Conservation (phyloP, 805 yeast species). For the Yarrowia yakushimensis region DNA sequence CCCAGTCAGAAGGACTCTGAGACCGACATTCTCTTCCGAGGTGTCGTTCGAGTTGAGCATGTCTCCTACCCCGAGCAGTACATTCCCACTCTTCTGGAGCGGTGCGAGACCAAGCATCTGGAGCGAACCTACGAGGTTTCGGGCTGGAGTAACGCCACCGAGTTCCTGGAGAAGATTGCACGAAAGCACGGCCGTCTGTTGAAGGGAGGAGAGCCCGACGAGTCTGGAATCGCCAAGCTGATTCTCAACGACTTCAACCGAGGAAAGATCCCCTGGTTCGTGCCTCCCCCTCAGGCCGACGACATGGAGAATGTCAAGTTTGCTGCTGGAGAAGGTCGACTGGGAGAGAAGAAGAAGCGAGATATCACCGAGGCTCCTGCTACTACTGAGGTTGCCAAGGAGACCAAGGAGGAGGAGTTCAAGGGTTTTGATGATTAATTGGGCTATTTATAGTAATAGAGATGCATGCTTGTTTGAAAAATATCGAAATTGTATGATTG, state of each 20-base stretch:
- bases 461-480: conserved; percentile 8
- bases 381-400: not conserved
- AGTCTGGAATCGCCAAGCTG: conserved; percentile 84
- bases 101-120: conserved; percentile 84
- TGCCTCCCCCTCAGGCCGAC: conserved; percentile 80
- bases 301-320: conserved; percentile 49
- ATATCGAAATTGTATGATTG: too few relatives aligned
- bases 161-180: conserved; percentile 85
- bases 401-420: conserved; percentile 27
- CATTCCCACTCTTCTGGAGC: conserved; percentile 77
- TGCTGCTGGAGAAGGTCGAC: conserved; percentile 30
- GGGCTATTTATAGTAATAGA: conserved; percentile 23
- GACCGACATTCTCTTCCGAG: conserved; percentile 88
- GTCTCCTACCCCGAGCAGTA: conserved; percentile 94
- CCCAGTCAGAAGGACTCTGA: conserved; percentile 87
- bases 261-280: conserved; percentile 98
- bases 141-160: conserved; percentile 76
- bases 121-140: conserved; percentile 93
- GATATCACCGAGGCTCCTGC: not conserved
- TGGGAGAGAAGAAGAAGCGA: conserved; percentile 30
- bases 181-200: conserved; percentile 88
- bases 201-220: conserved; percentile 98
- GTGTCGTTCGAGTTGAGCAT: conserved; percentile 98
- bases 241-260: conserved; percentile 92
- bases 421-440: conserved; percentile 29